These are phyloP conservation scores for Didymella segeticola DNA, from an alignment of 2,329 filamentous ascomycete species.

Conservation along the genomic window DNA sequence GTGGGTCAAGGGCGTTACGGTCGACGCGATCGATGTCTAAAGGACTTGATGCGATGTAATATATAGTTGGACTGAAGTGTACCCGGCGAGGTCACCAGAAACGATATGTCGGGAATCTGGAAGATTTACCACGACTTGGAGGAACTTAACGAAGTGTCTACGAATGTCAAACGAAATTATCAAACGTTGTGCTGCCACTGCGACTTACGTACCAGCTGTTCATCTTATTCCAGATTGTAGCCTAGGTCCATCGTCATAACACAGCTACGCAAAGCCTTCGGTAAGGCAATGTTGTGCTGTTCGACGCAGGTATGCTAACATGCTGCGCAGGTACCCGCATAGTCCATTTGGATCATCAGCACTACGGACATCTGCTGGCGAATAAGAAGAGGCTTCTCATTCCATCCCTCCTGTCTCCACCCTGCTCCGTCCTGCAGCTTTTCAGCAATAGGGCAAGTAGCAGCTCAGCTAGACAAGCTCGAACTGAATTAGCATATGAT, in stretches of 20 bases:
- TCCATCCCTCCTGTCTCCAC: not conserved
- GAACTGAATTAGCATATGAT: not conserved
- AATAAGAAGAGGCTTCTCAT: not conserved
- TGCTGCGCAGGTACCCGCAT: no score
- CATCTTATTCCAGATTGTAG: not conserved
- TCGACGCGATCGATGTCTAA: slow-evolving; percentile 85
- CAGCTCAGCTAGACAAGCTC: not conserved
- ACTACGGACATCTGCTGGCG: not conserved
- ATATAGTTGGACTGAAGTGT: slow-evolving; percentile 27
- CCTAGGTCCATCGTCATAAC: no score
- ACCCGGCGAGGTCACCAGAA: slow-evolving; percentile 30
- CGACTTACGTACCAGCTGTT: slow-evolving; percentile 5
- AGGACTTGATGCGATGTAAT: slow-evolving; percentile 34
- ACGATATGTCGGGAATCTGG: slow-evolving; percentile 33
- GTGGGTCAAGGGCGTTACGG: slow-evolving; percentile 85
- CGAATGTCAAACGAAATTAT: slow-evolving; percentile 22
- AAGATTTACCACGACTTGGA: slow-evolving; percentile 37
- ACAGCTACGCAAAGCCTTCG: no score
- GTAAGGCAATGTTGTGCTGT: no score
- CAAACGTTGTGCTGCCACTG: not conserved
- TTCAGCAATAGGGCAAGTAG: not conserved
- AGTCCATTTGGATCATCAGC: no score
- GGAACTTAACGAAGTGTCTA: slow-evolving; percentile 37
- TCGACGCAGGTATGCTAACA: no score
- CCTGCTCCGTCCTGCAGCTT: not conserved